These are phyloP conservation scores for Pseudocercospora macadamiae DNA, from an alignment of 2,329 filamentous ascomycete genomes.

Conservation along the genomic window DNA sequence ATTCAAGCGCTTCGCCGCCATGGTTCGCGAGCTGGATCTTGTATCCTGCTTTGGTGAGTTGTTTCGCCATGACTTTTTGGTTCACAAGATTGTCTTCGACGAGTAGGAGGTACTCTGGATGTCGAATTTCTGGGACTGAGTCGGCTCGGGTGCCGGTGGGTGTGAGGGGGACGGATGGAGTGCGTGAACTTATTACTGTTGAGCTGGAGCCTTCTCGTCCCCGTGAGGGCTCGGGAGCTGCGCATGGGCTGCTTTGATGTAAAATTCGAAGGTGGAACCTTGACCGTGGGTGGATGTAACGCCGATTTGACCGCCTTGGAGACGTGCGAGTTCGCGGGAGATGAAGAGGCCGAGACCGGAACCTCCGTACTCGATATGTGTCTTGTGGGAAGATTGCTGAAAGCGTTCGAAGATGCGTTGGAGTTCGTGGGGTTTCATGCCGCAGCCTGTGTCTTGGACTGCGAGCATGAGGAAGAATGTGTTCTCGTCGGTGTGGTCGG, in stretches of 20 bases:
- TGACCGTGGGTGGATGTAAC: constrained; percentile 61
- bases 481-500: constrained; percentile 30
- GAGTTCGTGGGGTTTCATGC: constrained; percentile 43
- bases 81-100: constrained; percentile 35
- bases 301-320: constrained; percentile 70
- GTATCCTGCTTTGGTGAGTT: constrained; percentile 26
- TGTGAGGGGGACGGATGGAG: background rate
- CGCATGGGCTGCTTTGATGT: constrained; percentile 52
- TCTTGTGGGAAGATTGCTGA: constrained; percentile 67
- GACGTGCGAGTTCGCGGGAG: constrained; percentile 65
- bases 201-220: background rate
- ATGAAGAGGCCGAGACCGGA: constrained; percentile 75
- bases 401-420: constrained; percentile 67
- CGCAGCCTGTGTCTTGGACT: constrained; percentile 45
- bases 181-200: background rate
- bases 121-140: too few species aligned
- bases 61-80: constrained; percentile 29
- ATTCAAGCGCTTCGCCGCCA: constrained; percentile 27
- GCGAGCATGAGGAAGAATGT: constrained; percentile 35
- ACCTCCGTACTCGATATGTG: constrained; percentile 70
- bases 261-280: constrained; percentile 69
- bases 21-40: constrained; percentile 30
- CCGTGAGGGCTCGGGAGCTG: constrained; percentile 4
- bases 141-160: background rate
- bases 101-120: constrained; percentile 18